Evolutionary conservation across 176 grass and related monocot genomes (phyloP), one percentile per base, ranked within the genome.

Genomic region (Bonia amplexicaulis): DNA sequence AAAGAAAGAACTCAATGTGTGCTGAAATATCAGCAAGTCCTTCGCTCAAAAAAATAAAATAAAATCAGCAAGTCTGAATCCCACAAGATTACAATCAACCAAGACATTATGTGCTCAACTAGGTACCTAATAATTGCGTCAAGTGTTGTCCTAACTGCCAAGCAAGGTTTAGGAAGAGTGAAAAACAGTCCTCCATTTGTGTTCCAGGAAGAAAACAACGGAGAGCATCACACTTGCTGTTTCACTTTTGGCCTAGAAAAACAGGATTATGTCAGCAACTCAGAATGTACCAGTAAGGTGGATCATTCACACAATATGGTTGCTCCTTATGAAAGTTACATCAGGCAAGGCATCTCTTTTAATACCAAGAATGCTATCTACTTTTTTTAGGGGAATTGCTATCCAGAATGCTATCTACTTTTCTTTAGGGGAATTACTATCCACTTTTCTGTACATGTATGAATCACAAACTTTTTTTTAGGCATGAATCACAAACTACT

Each of bases 121-220:
- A 54, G 23, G 80, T 91, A 97, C 95, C 92, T 85, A 97, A 59
- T 20, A 97, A 80, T 69, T 79, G 84, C 70, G 90, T 64, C 71
- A 97, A 79, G 78, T 60, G 87, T 41, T 86, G 79, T 64, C 89
- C 69, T 67, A 97, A 53, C 83, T 86, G 82, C 80, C 90, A 94
- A 76, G 90, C 74, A 89, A 94, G 52, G 81, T 86, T 85, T 70
- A 92, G 66, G 58, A 94, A 44, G 77, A 23, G 71, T 53, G 33
- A 45, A 80, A 88, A 87, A 84, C 80, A 97, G 47, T 97, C 88
- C 74, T 93, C 92, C 92, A 97, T 94, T 47, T 78, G 46, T 82
- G 49, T 68, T 89, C 35, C 59, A 81, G 35, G 58, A 53, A 23
- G 66, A 67, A 42, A 66, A 53, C 15, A 57, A 71, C 52, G 35